Evolutionary conservation across 352 stramenopile genomes (phyloP).

Genomic region (Pythium rhizo-oryzae): DNA sequence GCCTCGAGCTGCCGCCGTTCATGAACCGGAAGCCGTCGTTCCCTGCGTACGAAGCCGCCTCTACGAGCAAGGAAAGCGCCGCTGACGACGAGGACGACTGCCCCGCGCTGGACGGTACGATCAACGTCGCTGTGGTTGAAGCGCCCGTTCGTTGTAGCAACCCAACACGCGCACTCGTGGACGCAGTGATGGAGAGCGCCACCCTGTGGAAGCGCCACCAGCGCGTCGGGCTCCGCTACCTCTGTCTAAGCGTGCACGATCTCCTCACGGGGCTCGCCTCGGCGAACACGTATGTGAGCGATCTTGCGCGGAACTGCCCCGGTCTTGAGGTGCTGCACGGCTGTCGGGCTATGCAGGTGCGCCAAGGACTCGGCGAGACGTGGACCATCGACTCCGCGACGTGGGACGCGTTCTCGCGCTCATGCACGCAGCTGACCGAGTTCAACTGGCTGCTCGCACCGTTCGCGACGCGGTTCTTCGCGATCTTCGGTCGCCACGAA

Average conservation of each 20-base stretch:
- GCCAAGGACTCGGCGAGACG: background rate
- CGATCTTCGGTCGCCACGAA: background rate
- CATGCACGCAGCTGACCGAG: background rate
- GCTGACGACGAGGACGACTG: background rate
- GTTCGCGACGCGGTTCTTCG: slow-evolving; percentile 14
- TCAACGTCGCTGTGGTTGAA: background rate
- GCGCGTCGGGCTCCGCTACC: background rate
- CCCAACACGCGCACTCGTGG: background rate
- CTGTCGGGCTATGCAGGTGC: background rate
- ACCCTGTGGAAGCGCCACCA: background rate
- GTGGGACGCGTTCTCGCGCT: background rate
- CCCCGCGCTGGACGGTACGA: background rate
- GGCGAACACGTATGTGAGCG: background rate
- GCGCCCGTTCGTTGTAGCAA: background rate
- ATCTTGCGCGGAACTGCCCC: background rate
- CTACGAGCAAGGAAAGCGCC: background rate
- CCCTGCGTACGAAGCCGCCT: background rate
- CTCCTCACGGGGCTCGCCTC: background rate
- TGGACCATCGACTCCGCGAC: background rate
- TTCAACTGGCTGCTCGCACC: slow-evolving; percentile 3
- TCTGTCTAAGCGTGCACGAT: background rate
- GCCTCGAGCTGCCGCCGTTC: background rate
- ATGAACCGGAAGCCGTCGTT: background rate
- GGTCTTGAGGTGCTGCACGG: background rate
- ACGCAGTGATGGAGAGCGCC: background rate